A percentile compares a stretch with the other conserved stretches of the same genome.
phyloP scores from a whole-genome alignment of 306 rosid species.

The Cyclanthera cordifolia region DNA sequence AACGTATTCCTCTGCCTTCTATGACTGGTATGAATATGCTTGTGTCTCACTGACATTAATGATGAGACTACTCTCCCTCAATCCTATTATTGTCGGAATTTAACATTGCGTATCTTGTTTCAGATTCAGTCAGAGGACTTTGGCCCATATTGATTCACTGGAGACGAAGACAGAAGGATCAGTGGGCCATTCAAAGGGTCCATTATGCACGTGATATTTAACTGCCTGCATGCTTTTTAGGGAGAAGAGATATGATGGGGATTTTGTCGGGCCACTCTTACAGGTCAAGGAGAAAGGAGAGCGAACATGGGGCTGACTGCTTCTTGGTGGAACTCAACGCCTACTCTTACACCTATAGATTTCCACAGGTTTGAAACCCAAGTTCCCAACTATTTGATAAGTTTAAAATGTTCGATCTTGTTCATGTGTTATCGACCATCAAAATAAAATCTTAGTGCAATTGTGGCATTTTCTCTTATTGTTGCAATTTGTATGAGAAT shows the following conservation, averaged over 20 bases:
- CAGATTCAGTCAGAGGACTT: slow-evolving; percentile 45
- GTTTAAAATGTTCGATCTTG: slow-evolving; percentile 26
- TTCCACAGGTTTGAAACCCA: slow-evolving; percentile 25
- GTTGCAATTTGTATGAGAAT: slow-evolving; percentile 26
- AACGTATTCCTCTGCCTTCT: slow-evolving; percentile 23
- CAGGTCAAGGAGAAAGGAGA: slow-evolving; percentile 26
- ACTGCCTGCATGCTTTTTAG: slow-evolving; percentile 33
- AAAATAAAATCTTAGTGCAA: slow-evolving; percentile 14
- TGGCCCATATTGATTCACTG: slow-evolving; percentile 31
- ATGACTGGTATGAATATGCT: slow-evolving; percentile 24
- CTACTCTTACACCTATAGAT: slow-evolving; percentile 23
- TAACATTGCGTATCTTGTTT: slow-evolving; percentile 41
- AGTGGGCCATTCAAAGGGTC: slow-evolving; percentile 54
- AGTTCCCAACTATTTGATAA: slow-evolving; percentile 33
- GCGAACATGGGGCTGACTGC: slow-evolving; percentile 22
- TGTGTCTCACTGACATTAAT: slow-evolving; percentile 34
- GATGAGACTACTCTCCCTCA: slow-evolving; percentile 22
- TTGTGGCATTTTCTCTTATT: slow-evolving; percentile 12
- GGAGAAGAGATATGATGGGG: slow-evolving; percentile 33
- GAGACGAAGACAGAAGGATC: slow-evolving; percentile 28
- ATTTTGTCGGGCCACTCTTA: slow-evolving; percentile 30
- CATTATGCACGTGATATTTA: slow-evolving; percentile 64
- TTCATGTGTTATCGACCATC: slow-evolving; percentile 7
- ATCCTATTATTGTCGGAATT: slow-evolving; percentile 37
- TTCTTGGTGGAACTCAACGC: slow-evolving; percentile 24